A percentile compares a stretch with the other conserved stretches of the same genome.
Evolutionary conservation across 345 rosid species (phyloP).

Genomic region (Acer yangbiense): DNA sequence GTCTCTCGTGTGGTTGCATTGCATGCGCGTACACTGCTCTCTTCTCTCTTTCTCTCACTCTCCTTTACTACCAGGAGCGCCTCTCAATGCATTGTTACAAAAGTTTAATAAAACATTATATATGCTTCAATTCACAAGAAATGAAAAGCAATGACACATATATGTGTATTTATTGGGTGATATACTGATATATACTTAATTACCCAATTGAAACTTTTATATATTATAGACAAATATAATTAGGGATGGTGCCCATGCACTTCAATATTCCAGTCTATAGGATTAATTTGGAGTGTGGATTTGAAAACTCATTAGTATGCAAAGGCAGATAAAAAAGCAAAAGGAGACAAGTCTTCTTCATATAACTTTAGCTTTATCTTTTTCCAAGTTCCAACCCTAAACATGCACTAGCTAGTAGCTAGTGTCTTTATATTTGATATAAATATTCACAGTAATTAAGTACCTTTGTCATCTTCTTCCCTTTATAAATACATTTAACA

Average conservation of each 20-base stretch:
- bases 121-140: too few species aligned
- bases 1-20: conserved; percentile 23
- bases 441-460: too few species aligned
- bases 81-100: not conserved
- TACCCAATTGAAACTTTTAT: too few species aligned
- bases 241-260: not conserved
- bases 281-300: not conserved
- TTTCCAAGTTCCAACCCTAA: conserved; percentile 7
- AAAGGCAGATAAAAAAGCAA: conserved; percentile 28
- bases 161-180: too few species aligned
- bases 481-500: not conserved
- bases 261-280: not conserved
- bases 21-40: not conserved
- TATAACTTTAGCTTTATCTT: conserved; percentile 33
- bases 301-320: not conserved
- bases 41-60: not conserved
- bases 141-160: too few species aligned
- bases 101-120: too few species aligned
- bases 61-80: conserved; percentile 1
- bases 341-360: conserved; percentile 30
- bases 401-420: not conserved
- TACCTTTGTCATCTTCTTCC: conserved; percentile 8
- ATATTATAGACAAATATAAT: too few species aligned
- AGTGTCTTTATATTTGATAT: too few species aligned
- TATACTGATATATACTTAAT: too few species aligned